Percentiles rank a stretch among this genome's conserved stretches.
Evolutionary conservation across 2,329 filamentous ascomycete genomes (phyloP).

Genomic region (Epichloe typhina): DNA sequence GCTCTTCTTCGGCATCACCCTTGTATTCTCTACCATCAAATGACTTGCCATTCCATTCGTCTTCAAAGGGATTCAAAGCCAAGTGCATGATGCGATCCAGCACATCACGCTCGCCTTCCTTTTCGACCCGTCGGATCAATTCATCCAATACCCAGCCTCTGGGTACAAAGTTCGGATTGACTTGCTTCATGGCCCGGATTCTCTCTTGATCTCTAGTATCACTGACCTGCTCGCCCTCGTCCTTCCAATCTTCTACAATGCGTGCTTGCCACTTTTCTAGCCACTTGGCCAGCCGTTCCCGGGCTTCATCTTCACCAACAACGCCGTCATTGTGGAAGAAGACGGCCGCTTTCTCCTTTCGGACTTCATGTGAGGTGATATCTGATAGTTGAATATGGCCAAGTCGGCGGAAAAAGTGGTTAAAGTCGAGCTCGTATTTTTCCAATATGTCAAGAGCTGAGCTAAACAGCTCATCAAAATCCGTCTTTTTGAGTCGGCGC

Average conservation of each 20-base stretch:
- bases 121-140: constrained; percentile 78
- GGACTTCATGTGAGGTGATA: constrained; percentile 48
- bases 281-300: constrained; percentile 62
- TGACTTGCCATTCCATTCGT: constrained; percentile 49
- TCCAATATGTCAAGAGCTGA: constrained; percentile 72
- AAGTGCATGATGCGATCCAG: constrained; percentile 69
- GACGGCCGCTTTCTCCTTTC: constrained; percentile 47
- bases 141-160: constrained; percentile 90
- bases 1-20: constrained; percentile 59
- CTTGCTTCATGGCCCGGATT: constrained; percentile 60
- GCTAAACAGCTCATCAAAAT: constrained; percentile 75
- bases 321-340: constrained; percentile 72
- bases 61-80: constrained; percentile 72
- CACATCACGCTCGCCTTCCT: constrained; percentile 67
- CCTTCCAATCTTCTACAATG: constrained; percentile 63
- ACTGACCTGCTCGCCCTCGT: constrained; percentile 24
- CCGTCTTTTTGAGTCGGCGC: constrained; percentile 50
- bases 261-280: constrained; percentile 64
- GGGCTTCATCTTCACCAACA: constrained; percentile 49
- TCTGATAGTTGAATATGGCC: constrained; percentile 48
- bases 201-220: constrained; percentile 45
- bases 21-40: constrained; percentile 36
- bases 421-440: constrained; percentile 75
- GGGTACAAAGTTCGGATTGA: constrained; percentile 89
- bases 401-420: constrained; percentile 80